These are phyloP conservation scores for Fusarium sp. DNA, from an alignment of 2,329 filamentous ascomycete species.

Conservation along the genomic window DNA sequence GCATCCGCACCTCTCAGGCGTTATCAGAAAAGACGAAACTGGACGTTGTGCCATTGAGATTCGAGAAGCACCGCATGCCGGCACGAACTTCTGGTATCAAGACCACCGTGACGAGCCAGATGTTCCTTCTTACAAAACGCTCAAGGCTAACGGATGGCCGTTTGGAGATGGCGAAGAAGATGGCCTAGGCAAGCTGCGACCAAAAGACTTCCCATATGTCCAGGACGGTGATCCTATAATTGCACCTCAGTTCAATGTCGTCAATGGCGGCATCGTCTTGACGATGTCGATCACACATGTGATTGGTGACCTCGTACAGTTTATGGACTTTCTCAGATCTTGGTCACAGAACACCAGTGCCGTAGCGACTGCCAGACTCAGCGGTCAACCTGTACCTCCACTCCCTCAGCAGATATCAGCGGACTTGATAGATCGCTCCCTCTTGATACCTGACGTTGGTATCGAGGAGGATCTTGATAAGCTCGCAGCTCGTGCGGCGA, in stretches of 20 bases:
- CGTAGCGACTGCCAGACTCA: background rate
- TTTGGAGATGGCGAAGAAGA: conserved; percentile 11
- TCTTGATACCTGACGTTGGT: background rate
- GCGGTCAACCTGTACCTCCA: background rate
- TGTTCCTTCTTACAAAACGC: conserved; percentile 5
- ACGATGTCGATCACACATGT: conserved; percentile 17
- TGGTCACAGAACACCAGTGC: conserved; percentile 7
- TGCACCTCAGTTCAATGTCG: conserved; percentile 12
- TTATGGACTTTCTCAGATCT: conserved; percentile 6
- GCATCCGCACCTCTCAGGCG: conserved; percentile 11
- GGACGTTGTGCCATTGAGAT: conserved; percentile 12
- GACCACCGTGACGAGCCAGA: conserved; percentile 1
- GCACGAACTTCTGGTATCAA: conserved; percentile 5
- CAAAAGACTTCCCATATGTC: background rate
- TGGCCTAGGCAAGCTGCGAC: conserved; percentile 10
- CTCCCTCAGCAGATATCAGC: background rate
- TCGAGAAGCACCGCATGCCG: background rate
- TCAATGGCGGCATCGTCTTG: conserved; percentile 8
- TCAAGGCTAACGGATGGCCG: conserved; percentile 4
- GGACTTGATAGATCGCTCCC: conserved; percentile 6
- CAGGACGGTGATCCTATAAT: conserved; percentile 13
- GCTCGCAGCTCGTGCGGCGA: background rate
- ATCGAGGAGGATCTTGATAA: conserved; percentile 9
- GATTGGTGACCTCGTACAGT: conserved; percentile 14
- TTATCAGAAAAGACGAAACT: conserved; percentile 8